Percentiles rank a stretch among this genome's conserved stretches.
Conservation (phyloP, 108 stramenopile genomes). For the Stephanodiscus triporus region DNA sequence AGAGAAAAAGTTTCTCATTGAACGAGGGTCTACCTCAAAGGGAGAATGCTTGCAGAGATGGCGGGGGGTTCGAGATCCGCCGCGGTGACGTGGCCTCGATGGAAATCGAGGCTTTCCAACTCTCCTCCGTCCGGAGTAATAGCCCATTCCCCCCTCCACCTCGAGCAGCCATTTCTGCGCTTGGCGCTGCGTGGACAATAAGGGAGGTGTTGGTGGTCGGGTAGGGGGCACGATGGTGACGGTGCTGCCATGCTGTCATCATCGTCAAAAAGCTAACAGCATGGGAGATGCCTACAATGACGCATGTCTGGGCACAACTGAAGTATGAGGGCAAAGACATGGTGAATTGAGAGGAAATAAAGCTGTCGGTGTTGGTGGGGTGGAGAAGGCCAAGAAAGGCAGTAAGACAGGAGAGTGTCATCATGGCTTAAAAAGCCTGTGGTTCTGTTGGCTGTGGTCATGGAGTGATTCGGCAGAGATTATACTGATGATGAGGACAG, state of each 20-base stretch:
- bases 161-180: neutral
- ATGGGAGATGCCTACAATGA: conserved; percentile 40
- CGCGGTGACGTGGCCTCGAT: conserved; percentile 3
- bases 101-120: conserved; percentile 3
- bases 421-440: neutral
- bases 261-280: conserved; percentile 19
- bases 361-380: conserved; percentile 1
- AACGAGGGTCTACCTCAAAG: neutral
- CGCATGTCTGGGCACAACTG: conserved; percentile 40
- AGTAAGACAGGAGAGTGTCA: neutral
- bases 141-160: neutral
- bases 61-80: neutral
- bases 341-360: neutral
- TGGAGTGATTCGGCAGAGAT: conserved; percentile 82
- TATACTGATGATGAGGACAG: conserved; percentile 95
- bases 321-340: conserved; percentile 23
- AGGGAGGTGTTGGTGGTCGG: conserved; percentile 2
- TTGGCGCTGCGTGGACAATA: neutral
- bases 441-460: conserved; percentile 24
- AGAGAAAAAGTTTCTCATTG: neutral
- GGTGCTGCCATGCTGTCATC: conserved; percentile 19
- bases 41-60: neutral
- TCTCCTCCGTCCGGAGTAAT: neutral
- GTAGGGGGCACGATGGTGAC: neutral
- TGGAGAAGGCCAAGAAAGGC: conserved; percentile 2